phyloP scores from a whole-genome alignment of 108 stramenopile genomes.

The Ochromonas danica region DNA sequence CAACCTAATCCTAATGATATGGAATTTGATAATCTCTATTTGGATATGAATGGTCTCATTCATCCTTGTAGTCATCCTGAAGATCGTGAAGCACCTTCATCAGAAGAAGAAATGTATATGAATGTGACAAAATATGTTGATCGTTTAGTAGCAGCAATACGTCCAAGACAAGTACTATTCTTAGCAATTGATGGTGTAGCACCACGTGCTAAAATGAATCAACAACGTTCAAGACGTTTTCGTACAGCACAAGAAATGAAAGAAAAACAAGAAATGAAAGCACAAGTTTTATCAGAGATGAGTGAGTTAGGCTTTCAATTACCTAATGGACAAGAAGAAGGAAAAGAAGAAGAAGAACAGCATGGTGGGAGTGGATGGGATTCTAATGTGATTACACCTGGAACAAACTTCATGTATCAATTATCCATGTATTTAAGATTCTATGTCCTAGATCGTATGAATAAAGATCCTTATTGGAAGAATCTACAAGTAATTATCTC shows the following conservation, averaged over 20 bases:
- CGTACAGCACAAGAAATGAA: constrained; percentile 89
- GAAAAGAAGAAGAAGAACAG: constrained; percentile 22
- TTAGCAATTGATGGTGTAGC: constrained; percentile 59
- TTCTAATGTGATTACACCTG: constrained; percentile 59
- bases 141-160: constrained; percentile 52
- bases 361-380: constrained; percentile 52
- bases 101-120: constrained; percentile 94
- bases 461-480: constrained; percentile 60
- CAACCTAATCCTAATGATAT: constrained; percentile 75
- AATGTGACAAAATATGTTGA: constrained; percentile 73
- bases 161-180: constrained; percentile 52
- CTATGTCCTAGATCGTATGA: constrained; percentile 71
- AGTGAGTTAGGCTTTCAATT: constrained; percentile 62
- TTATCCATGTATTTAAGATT: constrained; percentile 57
- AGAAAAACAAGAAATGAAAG: constrained; percentile 77
- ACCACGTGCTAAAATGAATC: constrained; percentile 59
- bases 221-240: constrained; percentile 74
- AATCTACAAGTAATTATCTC: constrained; percentile 48
- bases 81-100: constrained; percentile 59
- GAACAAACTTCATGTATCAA: constrained; percentile 52
- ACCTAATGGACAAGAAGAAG: background rate
- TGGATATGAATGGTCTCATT: constrained; percentile 99
- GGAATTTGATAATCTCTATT: constrained; percentile 88
- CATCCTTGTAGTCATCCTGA: constrained; percentile 93
- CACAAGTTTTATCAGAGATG: constrained; percentile 71